phyloP scores from a whole-genome alignment of 1,139 yeast genomes.

The Meyerozyma sp. region DNA sequence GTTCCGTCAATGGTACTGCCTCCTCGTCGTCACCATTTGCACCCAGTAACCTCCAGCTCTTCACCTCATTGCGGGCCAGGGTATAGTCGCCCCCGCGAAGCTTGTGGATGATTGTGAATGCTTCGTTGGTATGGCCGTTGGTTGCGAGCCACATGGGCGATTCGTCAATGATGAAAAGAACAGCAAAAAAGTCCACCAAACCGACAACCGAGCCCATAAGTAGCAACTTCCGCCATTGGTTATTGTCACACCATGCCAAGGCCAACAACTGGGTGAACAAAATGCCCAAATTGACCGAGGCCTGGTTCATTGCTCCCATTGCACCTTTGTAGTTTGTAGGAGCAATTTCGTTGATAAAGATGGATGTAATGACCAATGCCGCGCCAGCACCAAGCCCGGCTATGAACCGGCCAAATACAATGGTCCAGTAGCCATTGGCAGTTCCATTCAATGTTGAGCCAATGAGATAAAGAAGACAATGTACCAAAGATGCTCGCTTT shows the following conservation, averaged over 20 bases:
- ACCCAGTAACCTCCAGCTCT: constrained; percentile 23
- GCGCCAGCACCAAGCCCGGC: constrained; percentile 87
- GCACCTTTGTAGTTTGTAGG: constrained; percentile 67
- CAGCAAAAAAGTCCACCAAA: constrained; percentile 36
- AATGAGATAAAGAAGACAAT: constrained; percentile 50
- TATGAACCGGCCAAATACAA: constrained; percentile 68
- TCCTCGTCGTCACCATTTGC: constrained; percentile 3
- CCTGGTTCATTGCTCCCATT: constrained; percentile 85
- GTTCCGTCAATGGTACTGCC: constrained; percentile 1
- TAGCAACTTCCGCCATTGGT: constrained; percentile 69
- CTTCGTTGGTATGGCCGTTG: constrained; percentile 27
- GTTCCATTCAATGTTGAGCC: constrained; percentile 65
- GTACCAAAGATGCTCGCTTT: constrained; percentile 48
- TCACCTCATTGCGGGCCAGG: constrained; percentile 32
- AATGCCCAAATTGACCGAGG: constrained; percentile 80
- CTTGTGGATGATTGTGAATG: constrained; percentile 30
- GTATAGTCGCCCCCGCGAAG: constrained; percentile 40
- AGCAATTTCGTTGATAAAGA: constrained; percentile 74
- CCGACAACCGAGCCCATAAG: constrained; percentile 56
- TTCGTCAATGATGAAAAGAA: constrained; percentile 51
- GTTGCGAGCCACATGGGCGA: constrained; percentile 77
- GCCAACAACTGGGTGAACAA: constrained; percentile 74
- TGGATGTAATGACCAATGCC: constrained; percentile 78
- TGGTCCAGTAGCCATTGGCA: constrained; percentile 35
- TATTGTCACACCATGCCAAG: constrained; percentile 55